Conservation (phyloP, 768 basidiomycete species). For the Pisolithus microcarpus region DNA sequence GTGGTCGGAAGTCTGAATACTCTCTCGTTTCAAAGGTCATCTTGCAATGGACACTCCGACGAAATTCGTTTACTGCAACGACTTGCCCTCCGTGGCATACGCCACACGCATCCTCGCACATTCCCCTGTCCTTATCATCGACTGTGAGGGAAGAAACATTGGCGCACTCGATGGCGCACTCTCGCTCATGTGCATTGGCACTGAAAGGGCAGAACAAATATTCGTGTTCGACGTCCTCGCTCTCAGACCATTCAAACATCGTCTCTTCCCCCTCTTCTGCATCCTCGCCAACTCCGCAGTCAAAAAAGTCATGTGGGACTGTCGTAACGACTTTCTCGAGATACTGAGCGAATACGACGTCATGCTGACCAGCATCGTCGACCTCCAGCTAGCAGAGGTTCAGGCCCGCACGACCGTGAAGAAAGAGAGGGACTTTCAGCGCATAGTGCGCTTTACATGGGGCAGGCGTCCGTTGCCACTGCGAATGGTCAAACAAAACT, state of each 20-base stretch:
- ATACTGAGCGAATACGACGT: constrained; percentile 24
- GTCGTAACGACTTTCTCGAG: constrained; percentile 35
- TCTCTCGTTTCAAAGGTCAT: too few species aligned
- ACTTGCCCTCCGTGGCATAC: constrained; percentile 8
- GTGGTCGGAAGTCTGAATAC: too few species aligned
- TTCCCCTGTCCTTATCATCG: constrained; percentile 27
- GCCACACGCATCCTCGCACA: constrained; percentile 14
- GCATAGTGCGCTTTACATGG: constrained; percentile 20
- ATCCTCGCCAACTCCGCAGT: constrained; percentile 24
- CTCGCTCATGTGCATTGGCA: constrained; percentile 31
- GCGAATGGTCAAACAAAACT: constrained; percentile 17
- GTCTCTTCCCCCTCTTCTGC: constrained; percentile 19
- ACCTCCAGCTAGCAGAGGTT: constrained; percentile 37
- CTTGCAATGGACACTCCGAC: neutral
- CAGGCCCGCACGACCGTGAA: constrained; percentile 18
- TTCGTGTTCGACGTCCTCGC: constrained; percentile 33
- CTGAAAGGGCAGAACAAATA: constrained; percentile 23
- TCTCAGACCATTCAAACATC: constrained; percentile 10
- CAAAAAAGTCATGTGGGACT: constrained; percentile 38
- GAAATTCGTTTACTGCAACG: constrained; percentile 17
- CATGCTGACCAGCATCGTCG: constrained; percentile 27
- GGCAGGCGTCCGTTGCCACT: constrained; percentile 19
- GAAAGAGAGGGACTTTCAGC: constrained; percentile 21
- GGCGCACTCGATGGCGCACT: constrained; percentile 26
- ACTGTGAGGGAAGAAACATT: constrained; percentile 35